These are phyloP conservation scores for Limnanthes douglasii DNA, from an alignment of 345 rosid genomes.

Conservation along the genomic window DNA sequence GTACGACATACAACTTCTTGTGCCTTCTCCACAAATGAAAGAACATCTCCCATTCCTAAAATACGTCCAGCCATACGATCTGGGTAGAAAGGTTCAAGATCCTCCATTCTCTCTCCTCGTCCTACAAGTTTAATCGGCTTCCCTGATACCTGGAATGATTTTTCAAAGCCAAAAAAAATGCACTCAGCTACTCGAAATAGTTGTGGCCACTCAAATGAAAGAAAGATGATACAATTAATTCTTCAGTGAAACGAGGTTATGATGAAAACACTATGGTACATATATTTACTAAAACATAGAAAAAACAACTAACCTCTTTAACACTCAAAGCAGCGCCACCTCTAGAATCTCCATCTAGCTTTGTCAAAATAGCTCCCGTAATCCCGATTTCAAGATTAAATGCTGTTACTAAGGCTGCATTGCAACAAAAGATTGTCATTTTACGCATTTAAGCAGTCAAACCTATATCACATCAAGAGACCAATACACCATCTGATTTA, in stretches of 20 bases:
- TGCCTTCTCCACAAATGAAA: conserved; percentile 95
- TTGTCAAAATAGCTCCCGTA: conserved; percentile 96
- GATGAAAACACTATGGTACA: not conserved
- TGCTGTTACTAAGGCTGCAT: conserved; percentile 78
- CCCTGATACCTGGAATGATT: conserved; percentile 63
- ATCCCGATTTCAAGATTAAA: conserved; percentile 97
- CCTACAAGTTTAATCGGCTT: conserved; percentile 96
- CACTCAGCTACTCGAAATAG: too few species aligned
- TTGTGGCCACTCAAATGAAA: too few species aligned
- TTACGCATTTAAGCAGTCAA: not conserved
- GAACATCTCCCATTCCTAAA: conserved; percentile 97
- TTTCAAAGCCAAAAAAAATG: conserved; percentile 5
- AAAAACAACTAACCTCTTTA: conserved; percentile 56
- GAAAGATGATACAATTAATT: not conserved
- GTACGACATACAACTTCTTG: conserved; percentile 76
- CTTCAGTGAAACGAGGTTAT: not conserved
- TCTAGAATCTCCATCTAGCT: conserved; percentile 98
- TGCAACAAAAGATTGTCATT: conserved; percentile 1
- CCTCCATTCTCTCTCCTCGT: conserved; percentile 95
- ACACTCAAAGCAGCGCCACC: conserved; percentile 99
- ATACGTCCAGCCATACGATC: conserved; percentile 97
- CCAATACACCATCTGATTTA: too few species aligned
- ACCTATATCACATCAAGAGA: not conserved
- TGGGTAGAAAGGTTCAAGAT: conserved; percentile 98
- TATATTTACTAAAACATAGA: not conserved